Percentiles rank a stretch among this genome's conserved stretches.
Evolutionary conservation across 2,329 filamentous ascomycete species (phyloP).

Genomic region (Thermomyces lanuginosus): DNA sequence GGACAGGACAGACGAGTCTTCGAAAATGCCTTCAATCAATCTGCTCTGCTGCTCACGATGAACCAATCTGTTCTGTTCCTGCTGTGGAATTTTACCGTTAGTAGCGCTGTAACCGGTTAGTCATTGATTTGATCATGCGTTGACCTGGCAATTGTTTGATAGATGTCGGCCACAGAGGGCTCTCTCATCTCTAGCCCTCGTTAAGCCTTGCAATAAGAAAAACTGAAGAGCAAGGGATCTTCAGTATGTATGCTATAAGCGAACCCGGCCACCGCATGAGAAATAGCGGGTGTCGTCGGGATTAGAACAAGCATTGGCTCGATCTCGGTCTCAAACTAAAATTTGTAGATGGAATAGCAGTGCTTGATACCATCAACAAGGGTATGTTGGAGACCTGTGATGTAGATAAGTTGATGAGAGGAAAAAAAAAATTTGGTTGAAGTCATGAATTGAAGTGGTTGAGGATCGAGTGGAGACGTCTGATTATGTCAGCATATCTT

Average conservation of each 20-base stretch:
- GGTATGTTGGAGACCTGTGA: slow-evolving; percentile 32
- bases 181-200: background rate
- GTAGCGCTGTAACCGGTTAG: too few species aligned
- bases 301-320: slow-evolving; percentile 29
- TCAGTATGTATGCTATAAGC: slow-evolving; percentile 29
- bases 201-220: slow-evolving; percentile 1
- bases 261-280: slow-evolving; percentile 25
- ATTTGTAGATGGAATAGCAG: slow-evolving; percentile 26
- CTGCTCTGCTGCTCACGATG: too few species aligned
- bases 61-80: too few species aligned
- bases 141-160: too few species aligned
- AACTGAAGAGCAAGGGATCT: background rate
- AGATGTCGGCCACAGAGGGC: background rate
- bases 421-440: slow-evolving; percentile 9
- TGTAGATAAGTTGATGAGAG: slow-evolving; percentile 15
- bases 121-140: too few species aligned
- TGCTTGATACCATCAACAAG: slow-evolving; percentile 21
- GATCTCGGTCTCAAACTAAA: slow-evolving; percentile 27
- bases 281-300: slow-evolving; percentile 16
- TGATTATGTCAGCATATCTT: background rate
- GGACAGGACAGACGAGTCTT: slow-evolving; percentile 28
- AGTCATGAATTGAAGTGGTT: background rate
- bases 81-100: too few species aligned
- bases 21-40: slow-evolving; percentile 30
- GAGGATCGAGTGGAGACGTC: background rate